phyloP scores from a whole-genome alignment of 352 stramenopile genomes.

The Phytopythium aichiense region DNA sequence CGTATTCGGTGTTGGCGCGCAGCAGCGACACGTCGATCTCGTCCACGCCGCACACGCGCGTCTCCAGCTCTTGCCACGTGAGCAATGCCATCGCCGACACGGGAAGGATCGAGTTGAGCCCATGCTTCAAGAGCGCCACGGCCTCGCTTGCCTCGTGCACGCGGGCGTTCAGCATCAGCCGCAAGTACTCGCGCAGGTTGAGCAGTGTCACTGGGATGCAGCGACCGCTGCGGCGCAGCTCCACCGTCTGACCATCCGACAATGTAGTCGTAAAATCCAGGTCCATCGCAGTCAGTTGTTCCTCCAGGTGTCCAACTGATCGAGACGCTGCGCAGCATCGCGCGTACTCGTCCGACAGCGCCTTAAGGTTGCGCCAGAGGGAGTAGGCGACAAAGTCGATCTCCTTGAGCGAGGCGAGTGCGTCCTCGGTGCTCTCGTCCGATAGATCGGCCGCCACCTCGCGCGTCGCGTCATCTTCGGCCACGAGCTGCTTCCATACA shows the following conservation, averaged over 20 bases:
- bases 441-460: background rate
- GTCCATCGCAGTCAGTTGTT: slow-evolving; percentile 64
- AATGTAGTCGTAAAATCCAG: slow-evolving; percentile 72
- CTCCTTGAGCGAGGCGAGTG: slow-evolving; percentile 51
- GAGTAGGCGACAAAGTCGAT: slow-evolving; percentile 58
- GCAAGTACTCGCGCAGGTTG: slow-evolving; percentile 52
- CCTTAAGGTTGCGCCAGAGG: slow-evolving; percentile 43
- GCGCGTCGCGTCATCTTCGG: slow-evolving; percentile 21
- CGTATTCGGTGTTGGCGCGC: slow-evolving; percentile 78
- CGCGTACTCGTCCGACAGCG: slow-evolving; percentile 22
- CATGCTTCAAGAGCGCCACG: slow-evolving; percentile 71
- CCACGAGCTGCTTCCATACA: slow-evolving; percentile 75
- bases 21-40: slow-evolving; percentile 73
- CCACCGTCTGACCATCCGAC: slow-evolving; percentile 49
- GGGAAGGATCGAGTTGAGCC: slow-evolving; percentile 70
- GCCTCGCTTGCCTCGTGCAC: slow-evolving; percentile 39
- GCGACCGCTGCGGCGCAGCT: slow-evolving; percentile 34
- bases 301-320: slow-evolving; percentile 18
- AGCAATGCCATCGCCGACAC: slow-evolving; percentile 51
- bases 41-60: slow-evolving; percentile 61
- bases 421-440: slow-evolving; percentile 15
- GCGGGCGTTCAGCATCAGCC: slow-evolving; percentile 32
- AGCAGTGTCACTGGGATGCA: slow-evolving; percentile 34
- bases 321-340: background rate
- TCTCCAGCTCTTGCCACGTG: slow-evolving; percentile 70